A percentile compares a stretch with the other conserved stretches of the same genome.
These are phyloP conservation scores for Penicillium sp. DNA, from an alignment of 2,329 filamentous ascomycete genomes.

Conservation along the genomic window DNA sequence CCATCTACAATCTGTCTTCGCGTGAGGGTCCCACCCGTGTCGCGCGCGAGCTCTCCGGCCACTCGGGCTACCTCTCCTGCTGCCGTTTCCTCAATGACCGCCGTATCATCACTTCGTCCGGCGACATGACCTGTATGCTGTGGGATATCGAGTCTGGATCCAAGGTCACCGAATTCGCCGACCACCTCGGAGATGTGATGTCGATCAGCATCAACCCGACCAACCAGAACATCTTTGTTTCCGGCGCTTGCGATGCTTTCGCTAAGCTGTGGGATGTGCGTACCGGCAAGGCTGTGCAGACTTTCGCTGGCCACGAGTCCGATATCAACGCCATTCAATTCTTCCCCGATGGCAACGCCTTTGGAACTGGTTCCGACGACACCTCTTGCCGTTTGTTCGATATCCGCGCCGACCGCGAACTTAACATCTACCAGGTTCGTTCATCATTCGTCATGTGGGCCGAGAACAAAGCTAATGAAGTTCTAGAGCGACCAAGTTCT, in stretches of 20 bases:
- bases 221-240: conserved; percentile 98
- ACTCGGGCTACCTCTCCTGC: conserved; percentile 96
- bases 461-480: conserved; percentile 6
- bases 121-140: conserved; percentile 99
- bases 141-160: conserved; percentile 99
- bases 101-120: conserved; percentile 94
- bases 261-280: conserved; percentile 99
- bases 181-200: conserved; percentile 98
- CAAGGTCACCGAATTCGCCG: conserved; percentile 96
- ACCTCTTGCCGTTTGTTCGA: conserved; percentile 97
- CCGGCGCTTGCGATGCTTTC: conserved; percentile 97
- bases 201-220: conserved; percentile 99
- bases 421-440: conserved; percentile 65
- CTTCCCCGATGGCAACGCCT: conserved; percentile 98
- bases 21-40: conserved; percentile 96
- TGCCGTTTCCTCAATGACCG: conserved; percentile 98
- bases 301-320: conserved; percentile 95
- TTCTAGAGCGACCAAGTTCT: conserved; percentile 89
- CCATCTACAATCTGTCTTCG: conserved; percentile 97
- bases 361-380: conserved; percentile 96
- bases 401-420: conserved; percentile 85
- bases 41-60: conserved; percentile 90
- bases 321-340: conserved; percentile 99
- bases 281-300: conserved; percentile 96
- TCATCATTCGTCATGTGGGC: neutral